A percentile compares a stretch with the other conserved stretches of the same genome.
phyloP scores from a whole-genome alignment of 176 grass and related monocot genomes.

The Phyllostachys edulis region DNA sequence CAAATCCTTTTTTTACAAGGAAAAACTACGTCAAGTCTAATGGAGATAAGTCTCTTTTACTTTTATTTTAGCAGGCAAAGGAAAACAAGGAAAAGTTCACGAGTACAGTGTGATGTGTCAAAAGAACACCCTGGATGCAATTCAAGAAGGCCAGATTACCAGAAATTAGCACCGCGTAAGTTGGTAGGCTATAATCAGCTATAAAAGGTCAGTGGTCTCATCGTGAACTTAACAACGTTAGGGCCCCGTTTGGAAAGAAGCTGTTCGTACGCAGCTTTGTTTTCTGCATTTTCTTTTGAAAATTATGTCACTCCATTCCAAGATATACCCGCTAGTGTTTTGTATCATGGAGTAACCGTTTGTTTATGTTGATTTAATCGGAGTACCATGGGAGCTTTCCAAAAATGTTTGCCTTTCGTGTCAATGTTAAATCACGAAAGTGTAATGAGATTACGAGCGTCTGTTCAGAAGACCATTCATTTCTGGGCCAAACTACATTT shows the following conservation, averaged over 20 bases:
- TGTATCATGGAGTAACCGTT: too few species aligned
- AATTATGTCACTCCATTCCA: background rate
- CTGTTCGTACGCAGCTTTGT: background rate
- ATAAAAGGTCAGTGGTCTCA: background rate
- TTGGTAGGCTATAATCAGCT: background rate
- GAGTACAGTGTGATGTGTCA: background rate
- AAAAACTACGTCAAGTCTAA: too few species aligned
- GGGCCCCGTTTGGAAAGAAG: background rate
- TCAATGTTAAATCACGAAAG: too few species aligned
- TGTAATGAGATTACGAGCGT: too few species aligned
- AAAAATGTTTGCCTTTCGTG: too few species aligned
- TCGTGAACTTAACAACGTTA: background rate
- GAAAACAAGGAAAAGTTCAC: background rate
- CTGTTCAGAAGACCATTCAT: background rate
- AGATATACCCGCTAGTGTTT: too few species aligned
- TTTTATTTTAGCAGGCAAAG: too few species aligned
- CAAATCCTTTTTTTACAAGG: too few species aligned
- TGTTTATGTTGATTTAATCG: too few species aligned
- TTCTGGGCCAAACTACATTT: background rate
- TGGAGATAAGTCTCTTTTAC: background rate
- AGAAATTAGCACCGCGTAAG: background rate
- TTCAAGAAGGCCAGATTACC: background rate
- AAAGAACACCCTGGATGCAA: background rate
- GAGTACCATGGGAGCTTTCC: too few species aligned
- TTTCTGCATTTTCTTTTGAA: background rate